Base-by-base conservation (phyloP, 805 yeast genomes). In the Lachancea waltii region DNA sequence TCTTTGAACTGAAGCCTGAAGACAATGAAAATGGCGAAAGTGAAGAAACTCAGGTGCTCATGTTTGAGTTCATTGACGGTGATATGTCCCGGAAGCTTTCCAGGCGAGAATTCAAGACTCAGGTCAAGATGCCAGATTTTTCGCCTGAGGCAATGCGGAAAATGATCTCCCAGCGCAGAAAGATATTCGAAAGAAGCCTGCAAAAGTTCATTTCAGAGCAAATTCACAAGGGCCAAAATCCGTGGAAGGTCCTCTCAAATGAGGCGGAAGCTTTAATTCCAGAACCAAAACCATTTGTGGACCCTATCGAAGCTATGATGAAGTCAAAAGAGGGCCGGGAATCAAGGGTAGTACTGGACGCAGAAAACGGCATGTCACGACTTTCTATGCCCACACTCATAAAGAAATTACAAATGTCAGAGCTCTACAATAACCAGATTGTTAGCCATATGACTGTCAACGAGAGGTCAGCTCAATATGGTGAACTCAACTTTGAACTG, bases 11-110 rank as follows among this genome's bases (percentile, higher is more conserved):
- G 15, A 70, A 73, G 43, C 60, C 64, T 30, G 38, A 58, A 7
- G 63, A 61, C 3, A 51, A 44, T 11, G 61, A 57, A 11, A 53
- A 49, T 5, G 31, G 27, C 9, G 32, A 17, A 10, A 51, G 49
- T 1, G 63, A 53, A 8, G 56, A 67, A 0, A 66, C 69, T 15
- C 87, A 80, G 46, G 51, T 84, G 7, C 64, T 89, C 19, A 67
- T 85, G 1, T 82, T 89, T 53, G 89, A 82, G 46, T 85, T 89
- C 56, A 68, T 75, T 13, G 95, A 89, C 56, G 84, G 82, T 10
- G 67, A 70, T 41, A 53, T 72, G 50, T 47, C 65, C 50, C 72
- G 65, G 49, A 75, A 64, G 47, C 74, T 68, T 66, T 72, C 64
- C 29, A 72, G 58, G 62, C 50, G 64, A 10, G 56, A 65, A 3